These are phyloP conservation scores for Coemansia sp. DNA, from an alignment of 192 early-diverging fungal genomes.

Conservation along the genomic window DNA sequence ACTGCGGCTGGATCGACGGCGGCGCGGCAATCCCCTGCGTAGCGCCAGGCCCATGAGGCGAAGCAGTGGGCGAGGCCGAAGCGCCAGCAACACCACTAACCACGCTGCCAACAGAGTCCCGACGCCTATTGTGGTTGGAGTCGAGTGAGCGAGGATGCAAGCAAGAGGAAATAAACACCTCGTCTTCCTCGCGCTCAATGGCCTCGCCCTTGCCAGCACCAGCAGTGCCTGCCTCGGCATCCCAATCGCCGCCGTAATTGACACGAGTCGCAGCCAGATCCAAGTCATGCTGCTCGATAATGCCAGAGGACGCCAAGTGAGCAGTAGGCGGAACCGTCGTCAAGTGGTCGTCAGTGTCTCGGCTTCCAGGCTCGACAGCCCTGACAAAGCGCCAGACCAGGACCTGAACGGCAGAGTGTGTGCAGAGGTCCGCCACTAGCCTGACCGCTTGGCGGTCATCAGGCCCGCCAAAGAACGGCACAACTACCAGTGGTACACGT, in stretches of 20 bases:
- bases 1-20: slow-evolving; percentile 15
- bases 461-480: slow-evolving; percentile 71
- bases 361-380: slow-evolving; percentile 3
- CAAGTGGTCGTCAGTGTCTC: slow-evolving; percentile 33
- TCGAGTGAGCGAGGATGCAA: slow-evolving; percentile 19
- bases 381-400: slow-evolving; percentile 57
- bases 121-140: not conserved
- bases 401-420: slow-evolving; percentile 56
- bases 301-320: slow-evolving; percentile 13
- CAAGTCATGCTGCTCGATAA: slow-evolving; percentile 10
- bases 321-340: slow-evolving; percentile 24
- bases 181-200: slow-evolving; percentile 33
- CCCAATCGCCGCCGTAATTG: not conserved
- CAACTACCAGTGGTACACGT: slow-evolving; percentile 63
- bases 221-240: not conserved
- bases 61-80: slow-evolving; percentile 1
- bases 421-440: slow-evolving; percentile 56
- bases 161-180: slow-evolving; percentile 17
- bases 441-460: slow-evolving; percentile 75
- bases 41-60: slow-evolving; percentile 12
- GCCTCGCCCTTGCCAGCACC: slow-evolving; percentile 16
- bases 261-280: slow-evolving; percentile 18
- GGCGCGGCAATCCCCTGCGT: slow-evolving; percentile 12
- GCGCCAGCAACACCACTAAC: not conserved
- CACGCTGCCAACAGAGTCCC: slow-evolving; percentile 18